phyloP scores from a whole-genome alignment of 331 rosid genomes.

The Malus hybrid region DNA sequence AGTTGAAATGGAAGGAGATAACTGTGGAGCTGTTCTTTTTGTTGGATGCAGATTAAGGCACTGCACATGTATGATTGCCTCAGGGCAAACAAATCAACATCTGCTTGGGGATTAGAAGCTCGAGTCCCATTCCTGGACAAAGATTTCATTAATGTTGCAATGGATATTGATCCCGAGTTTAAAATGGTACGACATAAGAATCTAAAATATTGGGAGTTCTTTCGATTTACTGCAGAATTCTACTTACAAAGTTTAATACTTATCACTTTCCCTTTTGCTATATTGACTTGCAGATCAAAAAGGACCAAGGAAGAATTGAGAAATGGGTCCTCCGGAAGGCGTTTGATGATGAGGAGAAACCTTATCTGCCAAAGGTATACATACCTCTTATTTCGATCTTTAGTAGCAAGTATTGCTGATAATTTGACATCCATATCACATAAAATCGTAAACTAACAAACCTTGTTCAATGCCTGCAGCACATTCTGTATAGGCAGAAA shows the following conservation, averaged over 20 bases:
- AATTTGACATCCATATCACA: not conserved
- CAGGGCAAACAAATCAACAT: slow-evolving; percentile 86
- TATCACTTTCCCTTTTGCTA: not conserved
- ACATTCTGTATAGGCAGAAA: slow-evolving; percentile 83
- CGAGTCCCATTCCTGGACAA: slow-evolving; percentile 92
- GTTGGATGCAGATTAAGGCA: slow-evolving; percentile 67
- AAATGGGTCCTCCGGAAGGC: slow-evolving; percentile 84
- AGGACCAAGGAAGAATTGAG: slow-evolving; percentile 69
- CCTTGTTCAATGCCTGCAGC: slow-evolving; percentile 41
- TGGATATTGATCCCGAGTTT: slow-evolving; percentile 70
- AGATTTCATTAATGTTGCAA: slow-evolving; percentile 63
- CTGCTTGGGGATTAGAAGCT: slow-evolving; percentile 96
- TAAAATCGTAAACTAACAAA: slow-evolving; percentile 15
- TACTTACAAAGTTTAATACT: not conserved
- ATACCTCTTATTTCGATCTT: not conserved
- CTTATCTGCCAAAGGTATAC: slow-evolving; percentile 82
- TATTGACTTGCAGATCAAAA: slow-evolving; percentile 45
- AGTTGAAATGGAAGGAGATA: not conserved
- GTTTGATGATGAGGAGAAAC: slow-evolving; percentile 80
- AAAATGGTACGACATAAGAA: slow-evolving; percentile 44
- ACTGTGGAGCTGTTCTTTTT: not conserved
- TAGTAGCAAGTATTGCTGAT: not conserved
- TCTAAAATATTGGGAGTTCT: not conserved
- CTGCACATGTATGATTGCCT: slow-evolving; percentile 83
- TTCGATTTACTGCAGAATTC: not conserved